Conservation (phyloP, 176 grass and related monocot genomes). For the Guadua angustifolia region DNA sequence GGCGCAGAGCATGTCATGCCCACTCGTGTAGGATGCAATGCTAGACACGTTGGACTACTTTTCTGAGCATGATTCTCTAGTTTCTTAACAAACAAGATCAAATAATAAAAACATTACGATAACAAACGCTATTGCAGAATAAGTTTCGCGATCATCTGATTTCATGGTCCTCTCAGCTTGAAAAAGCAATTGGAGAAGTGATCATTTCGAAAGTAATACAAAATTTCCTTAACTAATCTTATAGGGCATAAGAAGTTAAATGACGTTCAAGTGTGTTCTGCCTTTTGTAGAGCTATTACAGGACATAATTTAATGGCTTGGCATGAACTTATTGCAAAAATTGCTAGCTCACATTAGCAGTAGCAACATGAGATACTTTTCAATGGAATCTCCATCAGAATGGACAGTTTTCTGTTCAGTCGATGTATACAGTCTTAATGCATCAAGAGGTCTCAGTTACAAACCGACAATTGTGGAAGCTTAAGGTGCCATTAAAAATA, state of each 20-base stretch:
- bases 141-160: not conserved
- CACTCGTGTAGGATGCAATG: constrained; percentile 1
- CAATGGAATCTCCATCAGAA: too few relatives aligned
- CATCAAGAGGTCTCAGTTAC: too few relatives aligned
- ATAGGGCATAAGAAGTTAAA: not conserved
- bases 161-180: not conserved
- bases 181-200: not conserved
- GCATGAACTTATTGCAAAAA: too few relatives aligned
- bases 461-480: too few relatives aligned
- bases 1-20: not conserved
- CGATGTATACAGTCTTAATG: too few relatives aligned
- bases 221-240: not conserved
- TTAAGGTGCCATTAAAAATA: too few relatives aligned
- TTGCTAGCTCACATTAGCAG: too few relatives aligned
- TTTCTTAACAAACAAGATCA: not conserved
- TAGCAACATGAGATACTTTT: too few relatives aligned
- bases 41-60: constrained; percentile 16
- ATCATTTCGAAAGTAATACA: not conserved
- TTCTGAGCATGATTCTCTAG: constrained; percentile 21
- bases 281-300: too few relatives aligned
- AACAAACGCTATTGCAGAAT: constrained; percentile 1
- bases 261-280: not conserved
- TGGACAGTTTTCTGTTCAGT: too few relatives aligned
- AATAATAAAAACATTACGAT: not conserved
- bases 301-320: too few relatives aligned